Evolutionary conservation across 345 rosid genomes (phyloP), one percentile per base, ranked within the genome.

Genomic region (Hibiscus tridactylites): DNA sequence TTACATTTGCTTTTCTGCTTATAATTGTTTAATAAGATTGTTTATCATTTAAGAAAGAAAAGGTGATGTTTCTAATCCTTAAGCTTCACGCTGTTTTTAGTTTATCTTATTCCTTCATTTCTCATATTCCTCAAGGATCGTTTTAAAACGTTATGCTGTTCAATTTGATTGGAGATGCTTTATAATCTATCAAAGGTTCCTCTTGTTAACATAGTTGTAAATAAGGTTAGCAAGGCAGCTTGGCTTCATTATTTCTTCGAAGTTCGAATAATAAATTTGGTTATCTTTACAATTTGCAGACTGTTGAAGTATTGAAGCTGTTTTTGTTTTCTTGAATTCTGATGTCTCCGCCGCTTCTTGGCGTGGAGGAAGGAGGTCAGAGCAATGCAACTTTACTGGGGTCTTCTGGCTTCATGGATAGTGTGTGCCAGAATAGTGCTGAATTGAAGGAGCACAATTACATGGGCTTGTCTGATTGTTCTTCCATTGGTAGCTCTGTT

Each of bases 331-430:
- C 21, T 58, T 73, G 67, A 73, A 78, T 59, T 77, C 71, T 77
- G 81, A 88, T 88, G 93, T 79, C 85, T 79, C 84, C 83, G 69
- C 83, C 87, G 42, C 77, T 85, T 73, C 79, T 78, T 79, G 84
- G 83, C 77, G 84, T 70, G 78, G 86, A 81, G 49, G 77, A 76
- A 61, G 84, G 81, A 79, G 83, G 77, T 75, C 78, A 76, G 46
- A 81, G 85, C 81, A 82, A 81, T 78, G 83, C 70, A 49, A 70
- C 83, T 61, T 70, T 81, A 61, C 81, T 73, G 52, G 76, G 73
- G 65, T 81, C 89, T 78, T 76, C 88, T 0, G 61, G 82, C 70
- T 85, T 87, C 49, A 9, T 75, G 39, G 83, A 78, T 2, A 79
- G 82, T 59, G 67, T 77, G 13, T 80, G 79, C 83, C 87, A 74